Conservation (phyloP, 306 rosid species). For the Gastrolobium villosum region DNA sequence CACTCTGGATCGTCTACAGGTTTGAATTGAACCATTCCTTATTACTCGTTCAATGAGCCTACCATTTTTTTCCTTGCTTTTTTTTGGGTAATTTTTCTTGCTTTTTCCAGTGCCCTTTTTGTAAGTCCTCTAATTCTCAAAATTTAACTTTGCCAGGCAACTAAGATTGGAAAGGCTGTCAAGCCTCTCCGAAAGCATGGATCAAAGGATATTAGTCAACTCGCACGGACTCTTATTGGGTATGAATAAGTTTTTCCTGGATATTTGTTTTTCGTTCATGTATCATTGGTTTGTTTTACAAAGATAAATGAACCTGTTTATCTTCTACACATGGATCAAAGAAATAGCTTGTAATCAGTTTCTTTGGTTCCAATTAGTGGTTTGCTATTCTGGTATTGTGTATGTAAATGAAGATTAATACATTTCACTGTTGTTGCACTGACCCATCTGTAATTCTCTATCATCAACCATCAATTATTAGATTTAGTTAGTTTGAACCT, state of each 20-base stretch:
- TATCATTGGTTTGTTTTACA: conserved; percentile 22
- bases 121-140: conserved; percentile 18
- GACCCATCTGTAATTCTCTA: conserved; percentile 2
- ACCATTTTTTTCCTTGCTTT: conserved; percentile 10
- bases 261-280: conserved; percentile 31
- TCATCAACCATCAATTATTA: neutral
- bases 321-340: conserved; percentile 9
- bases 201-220: conserved; percentile 64
- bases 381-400: conserved; percentile 12
- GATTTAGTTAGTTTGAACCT: conserved; percentile 22
- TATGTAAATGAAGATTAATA: neutral
- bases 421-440: neutral
- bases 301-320: conserved; percentile 25
- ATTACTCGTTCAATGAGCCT: conserved; percentile 28
- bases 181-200: conserved; percentile 75
- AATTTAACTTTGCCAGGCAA: conserved; percentile 68
- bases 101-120: conserved; percentile 14
- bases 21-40: conserved; percentile 53
- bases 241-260: conserved; percentile 50
- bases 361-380: conserved; percentile 9
- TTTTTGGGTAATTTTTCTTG: too few species aligned
- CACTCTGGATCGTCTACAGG: conserved; percentile 79
- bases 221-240: conserved; percentile 74
- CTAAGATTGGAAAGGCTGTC: conserved; percentile 94
- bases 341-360: conserved; percentile 12